phyloP scores from a whole-genome alignment of 2,329 filamentous ascomycete species.

The Gliomastix tumulicola region DNA sequence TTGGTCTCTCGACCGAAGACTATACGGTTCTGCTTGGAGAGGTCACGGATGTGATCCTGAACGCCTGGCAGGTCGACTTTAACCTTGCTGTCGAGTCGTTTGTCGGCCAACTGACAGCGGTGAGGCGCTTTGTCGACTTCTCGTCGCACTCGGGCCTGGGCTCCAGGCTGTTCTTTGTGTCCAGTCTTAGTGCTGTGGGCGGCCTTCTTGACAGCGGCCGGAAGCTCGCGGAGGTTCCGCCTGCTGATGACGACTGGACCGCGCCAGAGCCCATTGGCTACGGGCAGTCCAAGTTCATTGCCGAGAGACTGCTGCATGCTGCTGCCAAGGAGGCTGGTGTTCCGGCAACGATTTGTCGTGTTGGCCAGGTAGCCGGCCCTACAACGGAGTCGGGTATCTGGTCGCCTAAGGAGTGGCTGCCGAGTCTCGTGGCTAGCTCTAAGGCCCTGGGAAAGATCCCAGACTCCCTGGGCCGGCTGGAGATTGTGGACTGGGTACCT shows the following conservation, averaged over 20 bases:
- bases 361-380: conserved; percentile 40
- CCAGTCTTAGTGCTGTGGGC: conserved; percentile 28
- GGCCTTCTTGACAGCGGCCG: background rate
- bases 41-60: conserved; percentile 6
- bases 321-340: conserved; percentile 25
- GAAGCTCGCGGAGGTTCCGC: too few relatives aligned
- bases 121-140: conserved; percentile 41
- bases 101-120: conserved; percentile 37
- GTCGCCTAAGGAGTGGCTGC: conserved; percentile 52
- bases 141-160: conserved; percentile 21
- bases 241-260: background rate
- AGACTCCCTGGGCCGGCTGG: conserved; percentile 29
- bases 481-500: conserved; percentile 47
- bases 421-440: conserved; percentile 40
- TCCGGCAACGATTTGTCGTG: conserved; percentile 30
- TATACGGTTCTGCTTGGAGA: conserved; percentile 3
- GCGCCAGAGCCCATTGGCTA: conserved; percentile 26
- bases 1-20: conserved; percentile 3
- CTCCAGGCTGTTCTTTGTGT: conserved; percentile 34
- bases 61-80: conserved; percentile 7
- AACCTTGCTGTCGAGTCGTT: conserved; percentile 4
- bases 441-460: conserved; percentile 40
- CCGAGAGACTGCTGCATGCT: conserved; percentile 32
- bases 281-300: conserved; percentile 33
- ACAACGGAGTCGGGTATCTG: conserved; percentile 34